Percentiles rank a stretch among this genome's conserved stretches.
phyloP scores from a whole-genome alignment of 139 green algal genomes.

The Chlorella sp. region DNA sequence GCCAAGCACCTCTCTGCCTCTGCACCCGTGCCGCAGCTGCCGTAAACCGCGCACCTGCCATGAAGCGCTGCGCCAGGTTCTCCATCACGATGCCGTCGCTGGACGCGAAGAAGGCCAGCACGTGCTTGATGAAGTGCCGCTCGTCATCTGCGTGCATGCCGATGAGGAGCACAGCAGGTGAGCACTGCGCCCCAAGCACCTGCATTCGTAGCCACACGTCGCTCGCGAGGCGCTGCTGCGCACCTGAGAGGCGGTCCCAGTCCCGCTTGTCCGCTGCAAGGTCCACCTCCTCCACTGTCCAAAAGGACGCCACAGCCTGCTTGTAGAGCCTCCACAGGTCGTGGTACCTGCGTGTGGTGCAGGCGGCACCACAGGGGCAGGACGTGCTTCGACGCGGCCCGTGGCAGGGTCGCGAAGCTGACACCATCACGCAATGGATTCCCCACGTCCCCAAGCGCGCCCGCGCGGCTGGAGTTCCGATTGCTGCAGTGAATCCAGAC shows the following conservation, averaged over 20 bases:
- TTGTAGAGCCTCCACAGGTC: constrained; percentile 96
- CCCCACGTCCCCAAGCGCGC: too few species aligned
- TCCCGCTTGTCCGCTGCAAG: constrained; percentile 83
- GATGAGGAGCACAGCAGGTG: too few species aligned
- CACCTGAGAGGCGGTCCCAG: constrained; percentile 78
- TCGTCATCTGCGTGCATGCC: constrained; percentile 85
- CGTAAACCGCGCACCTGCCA: constrained; percentile 52
- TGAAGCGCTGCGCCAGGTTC: constrained; percentile 92
- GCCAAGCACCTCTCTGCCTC: too few species aligned
- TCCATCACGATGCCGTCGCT: constrained; percentile 97
- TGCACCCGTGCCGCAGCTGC: too few species aligned
- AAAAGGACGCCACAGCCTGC: constrained; percentile 92
- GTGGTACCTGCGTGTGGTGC: constrained; percentile 28
- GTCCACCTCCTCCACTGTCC: constrained; percentile 83
- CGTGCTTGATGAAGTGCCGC: constrained; percentile 89
- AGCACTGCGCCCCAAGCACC: too few species aligned
- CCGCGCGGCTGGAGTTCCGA: too few species aligned
- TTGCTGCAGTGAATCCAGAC: too few species aligned
- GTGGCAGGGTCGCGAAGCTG: too few species aligned
- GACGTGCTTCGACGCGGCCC: too few species aligned
- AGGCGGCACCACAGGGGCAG: background rate
- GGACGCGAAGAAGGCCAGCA: constrained; percentile 97
- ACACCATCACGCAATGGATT: background rate
- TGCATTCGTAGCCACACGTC: too few species aligned
- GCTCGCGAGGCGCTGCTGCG: too few species aligned